Evolutionary conservation across 2,329 filamentous ascomycete species (phyloP), one percentile per base, ranked within the genome.

Genomic region (Didymella exigua): DNA sequence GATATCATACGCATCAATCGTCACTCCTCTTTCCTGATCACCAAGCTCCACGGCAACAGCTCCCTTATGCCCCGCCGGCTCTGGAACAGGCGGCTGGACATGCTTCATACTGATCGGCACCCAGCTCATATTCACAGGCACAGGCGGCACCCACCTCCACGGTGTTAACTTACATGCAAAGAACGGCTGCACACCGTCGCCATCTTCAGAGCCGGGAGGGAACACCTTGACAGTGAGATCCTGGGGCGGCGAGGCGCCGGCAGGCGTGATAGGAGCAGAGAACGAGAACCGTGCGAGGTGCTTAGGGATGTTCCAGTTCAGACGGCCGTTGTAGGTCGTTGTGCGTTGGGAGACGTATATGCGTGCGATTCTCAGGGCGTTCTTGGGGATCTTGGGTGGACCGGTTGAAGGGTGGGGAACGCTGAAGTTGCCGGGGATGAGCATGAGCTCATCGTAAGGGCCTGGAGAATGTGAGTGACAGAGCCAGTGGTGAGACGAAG

Each of bases 251-350:
- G 59, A 49, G 8, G 42, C 37, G 10, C 63, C 63, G 7, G 51
- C 45, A 0, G 56, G 30, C 1, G 67, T 69, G 3, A 58, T 49
- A 0, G 68, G 68, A 0, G 67, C 59, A 13, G 68, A 71, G 57
- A 72, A 74, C 13, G 58, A 49, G 56, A 73, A 73, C 21, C 71
- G 69, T 0, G 70, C 69, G 16, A 73, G 66, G 54, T 72, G 68
- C 49, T 74, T 73, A 10, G 71, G 67, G 23, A 74, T 73, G 56
- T 74, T 71, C 68, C 70, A 73, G 44, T 73, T 72, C 3, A 68
- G 37, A 29, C 70, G 68, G 30, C 70, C 69, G 45, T 73, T 73
- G 58, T 73, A 72, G 13, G 55, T 53, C 10, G 70, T 74, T 9
- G 65, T 69, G 49, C 66, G 63, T 34, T 73, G 69, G 24, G 68